Percentiles rank a stretch among this genome's conserved stretches.
These are phyloP conservation scores for Ganoderma lingzhi DNA, from an alignment of 1,284 basidiomycete genomes.

Conservation along the genomic window DNA sequence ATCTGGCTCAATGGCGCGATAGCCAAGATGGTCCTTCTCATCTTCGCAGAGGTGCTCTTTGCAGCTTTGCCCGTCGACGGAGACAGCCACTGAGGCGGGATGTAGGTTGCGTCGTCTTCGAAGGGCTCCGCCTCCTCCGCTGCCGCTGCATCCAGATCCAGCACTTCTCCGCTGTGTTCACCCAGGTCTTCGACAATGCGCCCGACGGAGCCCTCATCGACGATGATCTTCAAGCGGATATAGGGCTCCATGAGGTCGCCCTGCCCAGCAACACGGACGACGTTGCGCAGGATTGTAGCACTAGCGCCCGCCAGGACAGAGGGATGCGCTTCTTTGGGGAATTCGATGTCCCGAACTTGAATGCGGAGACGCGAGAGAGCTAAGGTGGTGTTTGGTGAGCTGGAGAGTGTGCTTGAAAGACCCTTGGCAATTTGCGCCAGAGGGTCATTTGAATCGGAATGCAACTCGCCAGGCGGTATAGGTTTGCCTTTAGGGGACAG, in stretches of 20 bases:
- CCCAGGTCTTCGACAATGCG: constrained; percentile 81
- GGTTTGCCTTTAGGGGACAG: constrained; percentile 58
- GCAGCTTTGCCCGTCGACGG: constrained; percentile 63
- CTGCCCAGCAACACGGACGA: constrained; percentile 63
- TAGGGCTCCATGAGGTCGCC: constrained; percentile 82
- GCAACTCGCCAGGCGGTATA: constrained; percentile 61
- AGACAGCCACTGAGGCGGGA: constrained; percentile 77
- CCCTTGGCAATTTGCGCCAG: constrained; percentile 68
- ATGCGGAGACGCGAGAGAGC: constrained; percentile 71
- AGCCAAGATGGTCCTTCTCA: constrained; percentile 71
- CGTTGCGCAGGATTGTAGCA: constrained; percentile 67
- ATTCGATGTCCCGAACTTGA: constrained; percentile 53
- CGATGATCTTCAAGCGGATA: constrained; percentile 68
- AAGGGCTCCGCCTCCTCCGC: constrained; percentile 59
- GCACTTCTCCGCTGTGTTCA: constrained; percentile 76
- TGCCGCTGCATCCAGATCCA: constrained; percentile 63
- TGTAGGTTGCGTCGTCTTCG: constrained; percentile 68
- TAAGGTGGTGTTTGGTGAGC: constrained; percentile 78
- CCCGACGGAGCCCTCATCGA: constrained; percentile 72
- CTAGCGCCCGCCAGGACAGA: constrained; percentile 71
- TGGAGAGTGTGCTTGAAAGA: constrained; percentile 72
- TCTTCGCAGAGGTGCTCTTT: constrained; percentile 42
- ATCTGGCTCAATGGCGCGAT: constrained; percentile 81
- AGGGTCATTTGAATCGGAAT: constrained; percentile 50
- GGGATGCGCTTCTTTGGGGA: constrained; percentile 51